phyloP scores from a whole-genome alignment of 1,139 yeast species.

The Lipomyces yarrowii region DNA sequence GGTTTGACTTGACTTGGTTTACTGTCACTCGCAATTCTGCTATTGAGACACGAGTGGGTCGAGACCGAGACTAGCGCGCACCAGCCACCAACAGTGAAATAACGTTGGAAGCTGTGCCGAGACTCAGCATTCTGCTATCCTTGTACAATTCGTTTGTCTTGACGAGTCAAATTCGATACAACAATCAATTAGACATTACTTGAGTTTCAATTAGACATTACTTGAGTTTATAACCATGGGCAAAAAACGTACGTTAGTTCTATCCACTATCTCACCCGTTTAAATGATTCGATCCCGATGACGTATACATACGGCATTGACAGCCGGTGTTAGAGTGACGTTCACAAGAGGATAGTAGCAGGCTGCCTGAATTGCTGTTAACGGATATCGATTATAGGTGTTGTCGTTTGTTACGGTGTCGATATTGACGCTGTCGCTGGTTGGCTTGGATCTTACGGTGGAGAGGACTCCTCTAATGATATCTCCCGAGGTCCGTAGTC shows the following conservation, averaged over 20 bases:
- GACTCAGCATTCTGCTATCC: neutral
- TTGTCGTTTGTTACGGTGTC: constrained; percentile 41
- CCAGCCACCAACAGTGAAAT: neutral
- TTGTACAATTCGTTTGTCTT: neutral
- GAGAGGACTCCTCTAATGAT: constrained; percentile 43
- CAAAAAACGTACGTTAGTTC: constrained; percentile 30
- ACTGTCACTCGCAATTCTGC: too few species aligned
- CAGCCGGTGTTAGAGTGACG: neutral
- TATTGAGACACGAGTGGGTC: neutral
- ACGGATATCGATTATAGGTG: constrained; percentile 32
- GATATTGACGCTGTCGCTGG: constrained; percentile 45
- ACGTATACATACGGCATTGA: neutral
- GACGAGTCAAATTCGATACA: neutral
- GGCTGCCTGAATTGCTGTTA: neutral
- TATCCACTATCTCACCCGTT: neutral
- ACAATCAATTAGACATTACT: neutral
- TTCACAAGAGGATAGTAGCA: neutral
- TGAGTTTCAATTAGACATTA: neutral
- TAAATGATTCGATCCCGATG: neutral
- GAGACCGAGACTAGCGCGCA: neutral
- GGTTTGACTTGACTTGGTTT: too few species aligned
- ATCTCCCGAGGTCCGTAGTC: constrained; percentile 37
- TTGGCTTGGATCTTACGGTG: constrained; percentile 44
- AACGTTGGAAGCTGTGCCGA: neutral
- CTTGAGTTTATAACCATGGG: constrained; percentile 24